phyloP scores from a whole-genome alignment of 805 yeast genomes.

The Kuraishia floccosa region DNA sequence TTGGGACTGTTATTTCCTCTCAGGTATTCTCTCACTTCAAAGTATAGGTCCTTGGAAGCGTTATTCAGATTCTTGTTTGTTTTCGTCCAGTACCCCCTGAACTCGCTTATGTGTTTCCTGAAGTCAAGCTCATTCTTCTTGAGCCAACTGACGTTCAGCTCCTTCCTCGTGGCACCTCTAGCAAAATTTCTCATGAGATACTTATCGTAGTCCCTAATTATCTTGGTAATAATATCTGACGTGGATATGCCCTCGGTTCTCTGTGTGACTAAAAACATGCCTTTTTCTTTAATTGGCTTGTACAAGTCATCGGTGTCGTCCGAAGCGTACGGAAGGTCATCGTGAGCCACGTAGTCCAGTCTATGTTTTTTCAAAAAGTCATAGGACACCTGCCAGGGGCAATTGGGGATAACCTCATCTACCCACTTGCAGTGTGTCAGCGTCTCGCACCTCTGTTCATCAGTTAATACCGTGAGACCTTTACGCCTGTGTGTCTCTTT shows the following conservation, averaged over 20 bases:
- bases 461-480: conserved; percentile 87
- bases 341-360: conserved; percentile 96
- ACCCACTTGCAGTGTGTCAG: conserved; percentile 93
- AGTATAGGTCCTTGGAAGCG: conserved; percentile 73
- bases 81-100: conserved; percentile 75
- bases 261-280: conserved; percentile 89
- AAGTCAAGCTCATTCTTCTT: conserved; percentile 94
- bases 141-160: conserved; percentile 92
- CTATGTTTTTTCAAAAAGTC: conserved; percentile 69
- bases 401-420: conserved; percentile 88
- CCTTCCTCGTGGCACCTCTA: conserved; percentile 94
- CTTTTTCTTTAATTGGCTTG: conserved; percentile 80
- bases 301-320: conserved; percentile 88
- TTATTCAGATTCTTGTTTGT: conserved; percentile 58
- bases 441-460: conserved; percentile 84
- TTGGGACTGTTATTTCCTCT: conserved; percentile 14
- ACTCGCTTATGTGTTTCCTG: conserved; percentile 81
- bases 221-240: conserved; percentile 89
- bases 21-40: conserved; percentile 71
- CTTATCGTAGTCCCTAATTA: conserved; percentile 92
- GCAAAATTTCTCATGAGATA: conserved; percentile 96
- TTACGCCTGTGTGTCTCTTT: conserved; percentile 83
- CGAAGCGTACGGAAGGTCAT: conserved; percentile 89
- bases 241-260: conserved; percentile 96
- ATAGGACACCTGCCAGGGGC: conserved; percentile 91